Evolutionary conservation across 139 green algal genomes (phyloP).

Genomic region (Micractinium conductrix): DNA sequence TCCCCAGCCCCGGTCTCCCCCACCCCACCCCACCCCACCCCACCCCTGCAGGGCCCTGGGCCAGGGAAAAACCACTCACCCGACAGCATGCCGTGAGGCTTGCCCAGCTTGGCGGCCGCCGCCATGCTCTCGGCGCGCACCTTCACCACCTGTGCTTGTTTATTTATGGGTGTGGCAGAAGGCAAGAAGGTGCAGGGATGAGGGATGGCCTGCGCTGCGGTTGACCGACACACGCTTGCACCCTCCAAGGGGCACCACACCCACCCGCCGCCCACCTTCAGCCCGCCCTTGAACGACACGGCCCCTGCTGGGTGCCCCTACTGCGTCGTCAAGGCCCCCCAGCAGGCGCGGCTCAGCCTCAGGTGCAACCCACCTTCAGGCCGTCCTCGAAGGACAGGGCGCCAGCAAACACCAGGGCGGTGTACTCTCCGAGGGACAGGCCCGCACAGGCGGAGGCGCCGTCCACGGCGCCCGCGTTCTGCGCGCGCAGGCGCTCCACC

Average conservation of each 20-base stretch:
- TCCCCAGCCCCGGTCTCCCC: not conserved
- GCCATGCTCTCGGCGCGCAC: slow-evolving; percentile 86
- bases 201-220: no score
- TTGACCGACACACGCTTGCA: no score
- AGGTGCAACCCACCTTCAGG: slow-evolving; percentile 82
- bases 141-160: slow-evolving; percentile 93
- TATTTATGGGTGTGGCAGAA: no score
- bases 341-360: no score
- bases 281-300: no score
- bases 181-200: no score
- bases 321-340: no score
- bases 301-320: no score
- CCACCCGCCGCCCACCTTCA: no score
- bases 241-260: no score
- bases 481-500: slow-evolving; percentile 69
- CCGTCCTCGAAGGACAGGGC: slow-evolving; percentile 90
- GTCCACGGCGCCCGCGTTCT: slow-evolving; percentile 57
- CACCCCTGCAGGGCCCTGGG: no score
- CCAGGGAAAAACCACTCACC: not conserved
- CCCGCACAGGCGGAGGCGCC: slow-evolving; percentile 67
- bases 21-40: no score
- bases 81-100: slow-evolving; percentile 88
- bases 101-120: slow-evolving; percentile 64
- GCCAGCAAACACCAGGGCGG: slow-evolving; percentile 87
- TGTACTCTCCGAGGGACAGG: slow-evolving; percentile 93